Conservation (phyloP, 2,329 filamentous ascomycete species). For the Cladosporium sphaerospermum region DNA sequence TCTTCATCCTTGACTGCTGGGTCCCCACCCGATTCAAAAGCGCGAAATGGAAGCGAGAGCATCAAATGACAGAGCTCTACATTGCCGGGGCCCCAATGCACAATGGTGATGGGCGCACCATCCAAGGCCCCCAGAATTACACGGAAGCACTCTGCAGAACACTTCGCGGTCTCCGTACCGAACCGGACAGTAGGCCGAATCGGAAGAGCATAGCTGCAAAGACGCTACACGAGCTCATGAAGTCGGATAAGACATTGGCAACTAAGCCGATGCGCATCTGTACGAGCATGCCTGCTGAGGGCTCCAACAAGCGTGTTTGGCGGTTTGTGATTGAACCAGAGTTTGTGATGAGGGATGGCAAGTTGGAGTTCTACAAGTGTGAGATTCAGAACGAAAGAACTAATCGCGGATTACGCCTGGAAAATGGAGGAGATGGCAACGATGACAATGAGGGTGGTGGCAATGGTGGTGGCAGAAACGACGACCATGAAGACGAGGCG, state of each 20-base stretch:
- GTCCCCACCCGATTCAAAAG: background rate
- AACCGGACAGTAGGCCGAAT: background rate
- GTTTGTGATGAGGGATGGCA: background rate
- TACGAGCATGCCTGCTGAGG: background rate
- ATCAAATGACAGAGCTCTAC: background rate
- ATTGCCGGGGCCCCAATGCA: background rate
- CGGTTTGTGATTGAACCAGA: background rate
- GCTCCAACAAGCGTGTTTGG: background rate
- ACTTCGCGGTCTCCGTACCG: background rate
- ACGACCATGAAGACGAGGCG: background rate
- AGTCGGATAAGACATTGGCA: background rate
- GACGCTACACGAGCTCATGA: background rate
- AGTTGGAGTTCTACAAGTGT: background rate
- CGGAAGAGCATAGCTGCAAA: background rate
- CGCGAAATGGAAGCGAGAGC: background rate
- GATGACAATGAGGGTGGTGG: no score
- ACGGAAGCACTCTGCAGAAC: background rate
- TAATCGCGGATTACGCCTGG: background rate
- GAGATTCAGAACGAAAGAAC: background rate
- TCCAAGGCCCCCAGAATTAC: background rate
- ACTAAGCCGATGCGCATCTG: background rate
- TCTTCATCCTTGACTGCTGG: conserved; percentile 1
- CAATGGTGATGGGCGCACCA: background rate
- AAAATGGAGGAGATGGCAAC: background rate
- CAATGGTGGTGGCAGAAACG: background rate